A percentile compares a stretch with the other conserved stretches of the same genome.
Conservation (phyloP, 2,329 filamentous ascomycete genomes). For the Laburnicola sp. region DNA sequence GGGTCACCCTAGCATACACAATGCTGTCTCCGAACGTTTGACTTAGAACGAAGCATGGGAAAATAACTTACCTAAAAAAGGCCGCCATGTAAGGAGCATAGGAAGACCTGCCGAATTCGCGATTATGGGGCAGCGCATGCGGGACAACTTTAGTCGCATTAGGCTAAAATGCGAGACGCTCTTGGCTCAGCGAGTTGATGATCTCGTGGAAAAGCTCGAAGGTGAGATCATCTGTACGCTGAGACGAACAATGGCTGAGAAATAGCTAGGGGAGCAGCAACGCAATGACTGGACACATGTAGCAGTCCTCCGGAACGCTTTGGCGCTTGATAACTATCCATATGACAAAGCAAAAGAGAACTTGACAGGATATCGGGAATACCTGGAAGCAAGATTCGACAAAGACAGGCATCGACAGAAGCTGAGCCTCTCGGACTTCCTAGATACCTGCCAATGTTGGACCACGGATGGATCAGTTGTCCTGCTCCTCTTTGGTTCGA, state of each 20-base stretch:
- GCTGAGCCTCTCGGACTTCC: not conserved
- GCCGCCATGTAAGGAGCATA: not conserved
- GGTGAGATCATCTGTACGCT: not conserved
- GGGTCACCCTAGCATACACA: no score
- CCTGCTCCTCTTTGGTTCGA: slow-evolving; percentile 6
- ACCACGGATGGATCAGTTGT: not conserved
- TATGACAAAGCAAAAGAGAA: not conserved
- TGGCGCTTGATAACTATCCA: not conserved
- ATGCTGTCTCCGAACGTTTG: not conserved
- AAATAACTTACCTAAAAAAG: not conserved
- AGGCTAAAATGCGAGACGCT: slow-evolving; percentile 4
- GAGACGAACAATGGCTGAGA: not conserved
- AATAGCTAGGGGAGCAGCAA: not conserved
- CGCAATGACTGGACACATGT: not conserved
- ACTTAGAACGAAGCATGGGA: not conserved
- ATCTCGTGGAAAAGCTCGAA: not conserved
- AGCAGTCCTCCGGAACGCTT: not conserved
- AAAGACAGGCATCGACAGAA: slow-evolving; percentile 4
- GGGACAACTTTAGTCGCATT: slow-evolving; percentile 1
- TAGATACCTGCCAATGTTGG: not conserved
- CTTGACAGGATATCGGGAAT: not conserved
- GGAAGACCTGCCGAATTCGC: slow-evolving; percentile 2
- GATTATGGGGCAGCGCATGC: not conserved
- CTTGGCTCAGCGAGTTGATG: slow-evolving; percentile 4
- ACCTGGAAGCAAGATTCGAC: slow-evolving; percentile 5